Base-by-base conservation (phyloP, 192 early-diverging fungal species). In the Umbelopsis sp. region DNA sequence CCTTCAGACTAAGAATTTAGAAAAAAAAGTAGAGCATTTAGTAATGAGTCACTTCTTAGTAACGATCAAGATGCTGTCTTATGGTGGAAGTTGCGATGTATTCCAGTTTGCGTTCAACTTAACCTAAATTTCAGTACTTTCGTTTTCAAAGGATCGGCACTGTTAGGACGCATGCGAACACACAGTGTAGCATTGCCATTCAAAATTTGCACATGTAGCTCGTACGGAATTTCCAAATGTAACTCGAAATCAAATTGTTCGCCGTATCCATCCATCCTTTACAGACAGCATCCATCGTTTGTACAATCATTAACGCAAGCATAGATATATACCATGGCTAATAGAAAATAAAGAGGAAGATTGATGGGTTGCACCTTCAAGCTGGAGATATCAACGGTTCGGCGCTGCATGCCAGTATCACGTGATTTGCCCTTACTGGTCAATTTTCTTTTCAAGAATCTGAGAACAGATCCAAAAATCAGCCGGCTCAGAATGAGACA, bases 51-150 rank as follows among this genome's bases (percentile, higher is more conserved):
- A 12, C 51, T 8, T 27, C 10, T 52, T 23, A 20, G 10, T 41
- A 41, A 41, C 37, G 37, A 41, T 27, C 91, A 97, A 95, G 92
- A 86, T 90, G 79, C 96, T 97, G 90, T 83, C 93, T 49, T 85
- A 93, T 73, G 79, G 97, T 81, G 95, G 95, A 91, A 92, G 95
- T 79, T 97, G 96, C 92, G 97, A 97, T 88, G 93, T 94, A 91
- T 96, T 98, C 83, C 95, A 96, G 87, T 89, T 97, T 68, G 93
- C 27, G 3, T 30, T 30, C 27, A 30, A 3, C 27, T 30, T 30
- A 30, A 30, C 6, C 37, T 41, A 10, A 1, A 41, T 41, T 41
- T 41, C 6, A 41, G 6, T 41, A 41, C 10, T 41, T 41, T 41
- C 37, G 37, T 6, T 41, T 41, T 6, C 37, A 41, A 41, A 4